phyloP scores from a whole-genome alignment of 106 monocot species.

The Triglochin maritima region DNA sequence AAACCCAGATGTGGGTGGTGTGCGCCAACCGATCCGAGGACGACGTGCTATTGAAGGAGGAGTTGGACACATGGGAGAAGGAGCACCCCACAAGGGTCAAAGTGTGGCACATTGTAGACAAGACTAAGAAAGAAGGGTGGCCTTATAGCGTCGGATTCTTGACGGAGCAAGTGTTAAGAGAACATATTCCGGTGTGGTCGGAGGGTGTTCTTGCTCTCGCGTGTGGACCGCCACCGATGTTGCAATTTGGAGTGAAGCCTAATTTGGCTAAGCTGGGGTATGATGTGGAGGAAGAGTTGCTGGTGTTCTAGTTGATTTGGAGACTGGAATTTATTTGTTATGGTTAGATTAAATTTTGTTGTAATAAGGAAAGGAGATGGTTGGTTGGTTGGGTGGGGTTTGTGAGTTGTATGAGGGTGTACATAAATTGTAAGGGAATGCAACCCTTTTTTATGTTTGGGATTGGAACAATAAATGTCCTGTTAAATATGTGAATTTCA shows the following conservation, averaged over 20 bases:
- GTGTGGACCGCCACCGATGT: slow-evolving; percentile 87
- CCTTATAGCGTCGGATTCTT: slow-evolving; percentile 52
- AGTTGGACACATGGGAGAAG: slow-evolving; percentile 55
- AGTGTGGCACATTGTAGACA: slow-evolving; percentile 73
- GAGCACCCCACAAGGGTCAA: slow-evolving; percentile 40
- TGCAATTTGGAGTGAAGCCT: slow-evolving; percentile 56
- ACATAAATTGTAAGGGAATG: too few species aligned
- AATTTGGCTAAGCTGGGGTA: slow-evolving; percentile 64
- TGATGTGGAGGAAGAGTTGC: slow-evolving; percentile 25
- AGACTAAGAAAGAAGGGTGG: slow-evolving; percentile 42
- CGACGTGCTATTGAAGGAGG: slow-evolving; percentile 64
- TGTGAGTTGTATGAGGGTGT: too few species aligned
- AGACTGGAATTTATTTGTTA: too few species aligned
- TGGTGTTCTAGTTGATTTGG: slow-evolving; percentile 5
- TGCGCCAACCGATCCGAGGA: slow-evolving; percentile 78
- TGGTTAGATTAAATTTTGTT: too few species aligned
- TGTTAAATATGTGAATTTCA: too few species aligned
- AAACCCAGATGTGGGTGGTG: slow-evolving; percentile 69
- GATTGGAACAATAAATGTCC: too few species aligned
- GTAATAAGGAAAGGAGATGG: too few species aligned
- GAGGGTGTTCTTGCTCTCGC: slow-evolving; percentile 46
- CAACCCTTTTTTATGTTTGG: too few species aligned
- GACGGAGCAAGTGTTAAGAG: slow-evolving; percentile 45
- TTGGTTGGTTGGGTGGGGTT: too few species aligned
- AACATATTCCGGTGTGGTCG: slow-evolving; percentile 37